These are phyloP conservation scores for Phlebopus sp. DNA, from an alignment of 1,284 basidiomycete species.

Conservation along the genomic window DNA sequence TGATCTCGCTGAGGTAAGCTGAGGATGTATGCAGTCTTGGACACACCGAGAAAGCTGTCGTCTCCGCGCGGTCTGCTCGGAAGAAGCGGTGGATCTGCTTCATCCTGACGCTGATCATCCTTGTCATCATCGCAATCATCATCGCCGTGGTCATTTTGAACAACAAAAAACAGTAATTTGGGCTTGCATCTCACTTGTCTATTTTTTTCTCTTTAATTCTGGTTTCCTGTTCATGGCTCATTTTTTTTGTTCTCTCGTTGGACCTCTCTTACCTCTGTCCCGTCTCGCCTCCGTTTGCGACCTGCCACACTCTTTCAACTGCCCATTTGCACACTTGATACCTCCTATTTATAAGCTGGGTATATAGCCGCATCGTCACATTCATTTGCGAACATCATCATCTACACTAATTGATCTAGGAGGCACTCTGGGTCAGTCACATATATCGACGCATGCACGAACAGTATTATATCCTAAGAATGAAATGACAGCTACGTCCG, in stretches of 20 bases:
- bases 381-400: slow-evolving; percentile 20
- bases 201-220: not conserved
- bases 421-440: slow-evolving; percentile 13
- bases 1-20: slow-evolving; percentile 6
- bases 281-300: slow-evolving; percentile 2
- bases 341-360: slow-evolving; percentile 1
- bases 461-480: slow-evolving; percentile 1
- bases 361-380: slow-evolving; percentile 4
- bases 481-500: not conserved
- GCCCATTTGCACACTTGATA: slow-evolving; percentile 15
- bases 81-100: slow-evolving; percentile 96
- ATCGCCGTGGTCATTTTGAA: slow-evolving; percentile 52
- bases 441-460: not conserved
- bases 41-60: slow-evolving; percentile 85
- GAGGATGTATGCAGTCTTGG: slow-evolving; percentile 48
- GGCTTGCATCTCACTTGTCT: not conserved
- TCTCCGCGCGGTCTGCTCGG: slow-evolving; percentile 84
- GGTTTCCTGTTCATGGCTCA: not conserved
- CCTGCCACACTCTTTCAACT: slow-evolving; percentile 21
- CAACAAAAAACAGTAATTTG: slow-evolving; percentile 23
- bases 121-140: slow-evolving; percentile 63
- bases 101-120: slow-evolving; percentile 61
- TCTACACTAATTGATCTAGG: slow-evolving; percentile 30
- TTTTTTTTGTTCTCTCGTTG: slow-evolving; percentile 6
- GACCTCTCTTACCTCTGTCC: slow-evolving; percentile 17